Evolutionary conservation across 208 protist species (phyloP).

Genomic region (Acanthamoeba culbertsoni): DNA sequence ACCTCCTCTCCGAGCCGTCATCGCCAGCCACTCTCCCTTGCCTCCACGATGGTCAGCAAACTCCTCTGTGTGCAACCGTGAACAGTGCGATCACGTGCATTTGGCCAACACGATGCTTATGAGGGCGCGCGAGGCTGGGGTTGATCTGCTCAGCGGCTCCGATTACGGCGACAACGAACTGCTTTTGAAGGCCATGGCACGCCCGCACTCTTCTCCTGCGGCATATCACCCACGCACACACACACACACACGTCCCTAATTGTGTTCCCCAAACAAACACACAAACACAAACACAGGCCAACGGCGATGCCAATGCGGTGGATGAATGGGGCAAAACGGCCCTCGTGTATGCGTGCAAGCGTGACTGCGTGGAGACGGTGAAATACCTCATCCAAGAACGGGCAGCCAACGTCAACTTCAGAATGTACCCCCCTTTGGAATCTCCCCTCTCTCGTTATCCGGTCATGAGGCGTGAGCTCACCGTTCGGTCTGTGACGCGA

Average conservation of each 20-base stretch:
- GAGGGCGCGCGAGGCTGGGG: neutral
- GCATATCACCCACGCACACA: neutral
- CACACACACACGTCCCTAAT: neutral
- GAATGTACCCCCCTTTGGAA: neutral
- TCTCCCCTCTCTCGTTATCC: neutral
- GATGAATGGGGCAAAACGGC: slow-evolving; percentile 1
- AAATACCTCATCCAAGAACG: neutral
- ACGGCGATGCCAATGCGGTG: neutral
- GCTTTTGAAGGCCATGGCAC: neutral
- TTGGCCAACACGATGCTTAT: neutral
- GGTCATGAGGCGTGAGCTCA: neutral
- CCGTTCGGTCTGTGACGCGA: too few relatives aligned
- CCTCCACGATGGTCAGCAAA: neutral
- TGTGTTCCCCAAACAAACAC: neutral
- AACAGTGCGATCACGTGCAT: neutral
- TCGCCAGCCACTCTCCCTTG: neutral
- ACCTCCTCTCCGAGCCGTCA: neutral
- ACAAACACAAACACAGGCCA: neutral
- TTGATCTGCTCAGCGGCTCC: neutral
- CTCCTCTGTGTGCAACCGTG: neutral
- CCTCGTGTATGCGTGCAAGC: neutral
- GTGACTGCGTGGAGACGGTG: neutral
- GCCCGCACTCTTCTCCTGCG: neutral
- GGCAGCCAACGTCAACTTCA: neutral
- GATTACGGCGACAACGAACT: slow-evolving; percentile 17